Evolutionary conservation across 768 basidiomycete species (phyloP), one percentile per base, ranked within the genome.

Genomic region (Neoboletus subvelutipes): DNA sequence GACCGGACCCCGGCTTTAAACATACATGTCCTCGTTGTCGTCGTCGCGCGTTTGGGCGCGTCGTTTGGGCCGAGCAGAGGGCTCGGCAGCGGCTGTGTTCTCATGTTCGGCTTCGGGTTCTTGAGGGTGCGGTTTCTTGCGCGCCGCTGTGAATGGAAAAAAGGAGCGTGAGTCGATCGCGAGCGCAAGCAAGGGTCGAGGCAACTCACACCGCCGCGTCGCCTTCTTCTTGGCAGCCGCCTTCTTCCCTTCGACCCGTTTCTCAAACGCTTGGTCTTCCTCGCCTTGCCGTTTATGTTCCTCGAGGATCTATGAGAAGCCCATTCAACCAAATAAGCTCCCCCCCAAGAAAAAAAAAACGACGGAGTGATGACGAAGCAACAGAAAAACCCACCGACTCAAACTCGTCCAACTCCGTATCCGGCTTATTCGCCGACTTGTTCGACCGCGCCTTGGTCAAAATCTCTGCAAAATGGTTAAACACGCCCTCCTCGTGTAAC

Each of bases 401-500:
- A 66, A 99, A 99, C 74, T 99, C 96, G 61, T 95, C 89, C 46
- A 98, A 75, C 65, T 98, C 96, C 0, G 88, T 82, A 62, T 97
- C 95, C 3, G 94, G 92, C 71, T 97, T 98, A 69, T 88, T 92
- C 60, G 90, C 84, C 34, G 87, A 88, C 74, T 97, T 98, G 75
- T 96, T 96, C 33, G 83, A 75, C n/a, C 93, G 83, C 29, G 87
- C 93, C 83, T 98, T 99, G 49, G 75, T 75, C n/a, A 99, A 80
- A 56, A 98, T 98, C 68, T 98, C 95, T 28, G 80, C 80, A 72
- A 99, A 98, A 45, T 86, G 78, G 31, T 77, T 79, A 69, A 81
- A 98, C 6, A 99, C 96, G 1, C 73, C 77, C 41, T 84, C 78
- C 59, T 98, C 95, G 73, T 96, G 92, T 40, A 99, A 76, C 74